Conservation (phyloP, 345 rosid species). For the Aquilaria sinensis region DNA sequence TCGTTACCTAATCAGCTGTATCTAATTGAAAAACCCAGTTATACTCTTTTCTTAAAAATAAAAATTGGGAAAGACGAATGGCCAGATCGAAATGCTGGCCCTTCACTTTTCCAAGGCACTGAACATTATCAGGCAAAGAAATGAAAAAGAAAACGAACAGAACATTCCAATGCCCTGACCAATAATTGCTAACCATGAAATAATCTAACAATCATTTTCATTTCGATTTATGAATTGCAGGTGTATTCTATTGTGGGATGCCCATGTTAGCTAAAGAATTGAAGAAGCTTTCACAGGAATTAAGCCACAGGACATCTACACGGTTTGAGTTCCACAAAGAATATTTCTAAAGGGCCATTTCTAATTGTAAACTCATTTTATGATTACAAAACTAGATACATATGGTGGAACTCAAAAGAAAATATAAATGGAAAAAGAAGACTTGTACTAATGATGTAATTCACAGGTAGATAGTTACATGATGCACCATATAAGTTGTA, state of each 20-base stretch:
- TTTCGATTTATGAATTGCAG: constrained; percentile 33
- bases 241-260: constrained; percentile 93
- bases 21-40: too few relatives aligned
- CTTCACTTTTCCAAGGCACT: neutral
- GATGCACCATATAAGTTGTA: neutral
- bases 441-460: constrained; percentile 1
- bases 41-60: too few relatives aligned
- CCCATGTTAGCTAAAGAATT: constrained; percentile 84
- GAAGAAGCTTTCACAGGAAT: constrained; percentile 58
- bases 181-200: neutral
- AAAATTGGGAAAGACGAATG: too few relatives aligned
- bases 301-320: constrained; percentile 70
- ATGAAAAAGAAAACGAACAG: neutral
- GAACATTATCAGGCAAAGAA: neutral
- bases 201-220: too few relatives aligned
- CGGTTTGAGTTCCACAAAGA: constrained; percentile 93
- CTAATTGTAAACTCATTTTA: too few relatives aligned
- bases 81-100: too few relatives aligned
- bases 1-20: too few relatives aligned
- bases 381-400: too few relatives aligned
- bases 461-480: constrained; percentile 9
- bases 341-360: constrained; percentile 40
- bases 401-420: too few relatives aligned
- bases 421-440: too few relatives aligned
- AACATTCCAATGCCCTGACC: neutral